A percentile compares a stretch with the other conserved stretches of the same genome.
Conservation (phyloP, 2,329 filamentous ascomycete species). For the Calonectria ilicicola region DNA sequence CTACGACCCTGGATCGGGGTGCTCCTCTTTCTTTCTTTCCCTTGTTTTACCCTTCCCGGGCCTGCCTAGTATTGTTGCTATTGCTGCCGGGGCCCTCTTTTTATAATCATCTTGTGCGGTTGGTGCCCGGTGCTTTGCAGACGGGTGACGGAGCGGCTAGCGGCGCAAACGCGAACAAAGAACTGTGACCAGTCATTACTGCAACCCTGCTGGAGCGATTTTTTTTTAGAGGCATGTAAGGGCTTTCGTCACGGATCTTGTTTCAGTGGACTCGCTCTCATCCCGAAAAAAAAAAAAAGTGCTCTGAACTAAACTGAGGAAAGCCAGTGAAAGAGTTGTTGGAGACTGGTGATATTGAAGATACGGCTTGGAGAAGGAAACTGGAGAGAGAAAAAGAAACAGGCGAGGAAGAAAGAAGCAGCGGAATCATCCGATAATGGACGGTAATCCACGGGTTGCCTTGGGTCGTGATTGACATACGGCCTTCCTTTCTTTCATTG, state of each 20-base stretch:
- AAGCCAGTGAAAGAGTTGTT: slow-evolving; percentile 8
- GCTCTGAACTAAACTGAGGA: neutral
- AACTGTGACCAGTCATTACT: slow-evolving; percentile 24
- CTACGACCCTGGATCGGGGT: neutral
- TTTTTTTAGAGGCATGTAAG: slow-evolving; percentile 41
- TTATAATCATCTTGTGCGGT: neutral
- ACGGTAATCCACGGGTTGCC: slow-evolving; percentile 29
- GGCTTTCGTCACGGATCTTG: neutral
- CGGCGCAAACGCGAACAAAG: slow-evolving; percentile 42
- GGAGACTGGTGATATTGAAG: slow-evolving; percentile 4
- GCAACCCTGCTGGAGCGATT: slow-evolving; percentile 21
- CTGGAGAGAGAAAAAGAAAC: neutral
- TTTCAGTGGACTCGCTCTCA: neutral
- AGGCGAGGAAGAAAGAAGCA: slow-evolving; percentile 28
- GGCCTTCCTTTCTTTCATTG: slow-evolving; percentile 39
- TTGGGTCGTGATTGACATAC: slow-evolving; percentile 29
- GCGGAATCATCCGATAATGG: slow-evolving; percentile 32
- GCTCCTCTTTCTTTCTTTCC: neutral
- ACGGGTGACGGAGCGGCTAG: slow-evolving; percentile 28
- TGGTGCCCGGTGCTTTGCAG: slow-evolving; percentile 24
- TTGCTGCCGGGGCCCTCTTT: neutral
- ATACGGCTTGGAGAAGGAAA: slow-evolving; percentile 20
- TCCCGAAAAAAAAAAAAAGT: neutral
- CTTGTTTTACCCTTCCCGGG: neutral
- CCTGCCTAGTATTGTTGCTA: neutral